Evolutionary conservation across 1,284 basidiomycete genomes (phyloP), one percentile per base, ranked within the genome.

Genomic region (Testicularia cyperi): DNA sequence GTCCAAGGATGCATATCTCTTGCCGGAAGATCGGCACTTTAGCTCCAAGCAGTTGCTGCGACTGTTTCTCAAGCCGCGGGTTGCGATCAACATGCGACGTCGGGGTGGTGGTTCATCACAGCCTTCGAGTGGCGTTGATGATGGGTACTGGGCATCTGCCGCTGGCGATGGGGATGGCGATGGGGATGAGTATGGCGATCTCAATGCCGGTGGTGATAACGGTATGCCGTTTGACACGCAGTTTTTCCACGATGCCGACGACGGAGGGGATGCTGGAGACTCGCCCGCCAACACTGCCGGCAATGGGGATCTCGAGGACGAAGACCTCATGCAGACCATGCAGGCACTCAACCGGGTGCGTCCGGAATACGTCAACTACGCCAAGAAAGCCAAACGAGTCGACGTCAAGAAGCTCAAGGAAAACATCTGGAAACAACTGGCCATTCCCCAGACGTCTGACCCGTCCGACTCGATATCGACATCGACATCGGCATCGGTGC

Each of bases 11-110:
- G 52, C 89, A 48, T 87, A 90, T 70, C 83, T 86, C 7, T 81
- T 98, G 37, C 94, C 94, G 1, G 91, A 96, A 68, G 94, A 99
- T 77, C 95, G 94, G 85, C 94, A 97, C 77, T 99, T 98, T 77
- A 88, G 86, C 39, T 90, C 86, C 70, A 82, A 86, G 58, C 88
- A 94, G 69, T 82, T 99, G 6, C 82, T 98, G 27, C 86, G 90
- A 3, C 78, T 98, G 29, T 97, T 97, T 81, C 79, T 96, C 70
- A 99, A 99, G 78, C 94, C 72, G 4, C 65, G 69, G 28, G 68
- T 68, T 15, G 60, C 63, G 9, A 64, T 75, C 45, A 65, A 68
- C 38, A 65, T 67, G 55, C 65, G 58, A 10, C 49, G 92, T 25
- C 89, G 92, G 74, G 55, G 84, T 80, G 27, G 28, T 10, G 38